These are phyloP conservation scores for Oryza brachyantha DNA, from an alignment of 176 grass and related monocot species.

Conservation along the genomic window DNA sequence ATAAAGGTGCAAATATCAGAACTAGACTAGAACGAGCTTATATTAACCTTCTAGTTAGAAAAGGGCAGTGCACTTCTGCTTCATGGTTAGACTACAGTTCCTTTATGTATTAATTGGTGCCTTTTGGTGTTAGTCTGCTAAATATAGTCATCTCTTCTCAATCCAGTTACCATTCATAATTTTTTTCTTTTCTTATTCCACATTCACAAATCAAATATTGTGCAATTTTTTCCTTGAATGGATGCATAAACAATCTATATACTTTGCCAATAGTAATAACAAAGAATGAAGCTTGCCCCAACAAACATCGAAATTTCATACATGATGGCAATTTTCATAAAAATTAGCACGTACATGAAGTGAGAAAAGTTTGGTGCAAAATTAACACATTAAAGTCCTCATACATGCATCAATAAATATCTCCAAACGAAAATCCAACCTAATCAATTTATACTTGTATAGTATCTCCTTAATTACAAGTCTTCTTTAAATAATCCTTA, in stretches of 20 bases:
- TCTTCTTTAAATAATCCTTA: too few relatives aligned
- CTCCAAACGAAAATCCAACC: not conserved
- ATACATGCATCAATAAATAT: not conserved
- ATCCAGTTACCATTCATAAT: not conserved
- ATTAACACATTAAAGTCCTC: not conserved
- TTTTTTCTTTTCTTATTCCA: not conserved
- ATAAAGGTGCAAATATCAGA: not conserved
- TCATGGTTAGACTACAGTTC: not conserved
- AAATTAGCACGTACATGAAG: not conserved
- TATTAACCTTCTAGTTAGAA: constrained; percentile 20
- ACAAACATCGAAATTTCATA: not conserved
- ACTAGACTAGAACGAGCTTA: not conserved
- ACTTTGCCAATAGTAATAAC: not conserved
- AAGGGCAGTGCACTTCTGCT: not conserved
- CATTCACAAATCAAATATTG: not conserved
- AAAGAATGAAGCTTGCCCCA: not conserved
- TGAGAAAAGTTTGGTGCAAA: not conserved
- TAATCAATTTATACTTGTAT: not conserved
- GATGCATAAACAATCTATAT: not conserved
- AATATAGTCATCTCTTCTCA: not conserved
- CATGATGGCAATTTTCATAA: not conserved
- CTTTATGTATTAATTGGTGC: not conserved
- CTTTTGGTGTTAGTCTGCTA: not conserved
- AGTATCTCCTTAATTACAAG: not conserved
- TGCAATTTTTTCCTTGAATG: not conserved